These are phyloP conservation scores for Spathaspora jeffriesii DNA, from an alignment of 1,139 yeast species.

Conservation along the genomic window DNA sequence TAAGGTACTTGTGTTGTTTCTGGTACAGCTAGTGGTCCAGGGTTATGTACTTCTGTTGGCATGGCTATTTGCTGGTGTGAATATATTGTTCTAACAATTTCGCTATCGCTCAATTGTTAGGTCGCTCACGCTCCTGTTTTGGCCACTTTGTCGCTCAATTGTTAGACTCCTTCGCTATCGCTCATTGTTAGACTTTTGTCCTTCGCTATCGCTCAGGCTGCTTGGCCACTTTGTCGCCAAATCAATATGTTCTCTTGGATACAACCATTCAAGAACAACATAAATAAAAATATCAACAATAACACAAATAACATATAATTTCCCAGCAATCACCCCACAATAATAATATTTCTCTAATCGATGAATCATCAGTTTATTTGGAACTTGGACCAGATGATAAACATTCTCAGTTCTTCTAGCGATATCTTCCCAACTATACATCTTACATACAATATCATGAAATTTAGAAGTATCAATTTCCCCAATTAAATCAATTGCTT, in stretches of 20 bases:
- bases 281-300: conserved; percentile 76
- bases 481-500: conserved; percentile 63
- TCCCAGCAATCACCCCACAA: conserved; percentile 86
- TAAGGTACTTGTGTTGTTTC: too few species aligned
- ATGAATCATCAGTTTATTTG: conserved; percentile 49
- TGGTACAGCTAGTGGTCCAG: too few species aligned
- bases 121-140: too few species aligned
- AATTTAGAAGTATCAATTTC: conserved; percentile 71
- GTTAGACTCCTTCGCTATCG: too few species aligned
- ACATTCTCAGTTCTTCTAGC: conserved; percentile 86
- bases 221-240: conserved; percentile 85
- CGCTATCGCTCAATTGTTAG: too few species aligned
- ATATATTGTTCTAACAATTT: too few species aligned
- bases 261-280: conserved; percentile 64
- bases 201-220: too few species aligned
- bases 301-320: conserved; percentile 73
- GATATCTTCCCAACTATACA: conserved; percentile 95
- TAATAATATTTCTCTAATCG: conserved; percentile 62
- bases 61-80: too few species aligned
- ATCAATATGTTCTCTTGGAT: conserved; percentile 72
- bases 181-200: too few species aligned
- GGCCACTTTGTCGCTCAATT: too few species aligned
- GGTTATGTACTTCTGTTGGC: too few species aligned
- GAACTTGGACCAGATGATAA: conserved; percentile 57
- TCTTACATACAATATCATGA: conserved; percentile 72